phyloP scores from a whole-genome alignment of 805 yeast species.

The Candida montana region DNA sequence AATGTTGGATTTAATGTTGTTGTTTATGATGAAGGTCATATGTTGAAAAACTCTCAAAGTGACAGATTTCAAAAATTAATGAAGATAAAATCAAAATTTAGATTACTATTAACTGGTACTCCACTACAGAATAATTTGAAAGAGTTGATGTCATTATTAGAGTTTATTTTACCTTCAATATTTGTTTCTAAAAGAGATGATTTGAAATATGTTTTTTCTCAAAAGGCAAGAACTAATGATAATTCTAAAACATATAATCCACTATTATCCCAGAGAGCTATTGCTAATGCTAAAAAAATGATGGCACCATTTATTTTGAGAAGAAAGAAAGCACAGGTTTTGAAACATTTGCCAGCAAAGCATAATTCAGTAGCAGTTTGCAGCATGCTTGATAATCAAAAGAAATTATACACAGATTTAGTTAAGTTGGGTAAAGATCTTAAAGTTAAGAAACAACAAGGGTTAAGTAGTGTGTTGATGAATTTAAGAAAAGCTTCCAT shows the following conservation, averaged over 20 bases:
- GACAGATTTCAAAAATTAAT: constrained; percentile 86
- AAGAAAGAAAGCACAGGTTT: constrained; percentile 86
- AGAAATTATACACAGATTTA: constrained; percentile 54
- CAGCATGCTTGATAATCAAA: constrained; percentile 51
- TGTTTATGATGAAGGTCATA: constrained; percentile 96
- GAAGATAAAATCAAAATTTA: constrained; percentile 77
- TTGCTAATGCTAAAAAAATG: constrained; percentile 91
- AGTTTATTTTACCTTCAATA: constrained; percentile 82
- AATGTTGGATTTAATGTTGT: constrained; percentile 76
- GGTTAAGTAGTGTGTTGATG: constrained; percentile 69
- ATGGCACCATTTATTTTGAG: constrained; percentile 96
- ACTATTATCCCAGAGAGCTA: constrained; percentile 83
- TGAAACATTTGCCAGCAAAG: constrained; percentile 83
- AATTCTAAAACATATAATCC: constrained; percentile 58
- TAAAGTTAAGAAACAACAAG: constrained; percentile 27
- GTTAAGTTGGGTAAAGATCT: constrained; percentile 36
- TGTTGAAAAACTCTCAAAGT: constrained; percentile 83
- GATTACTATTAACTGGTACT: constrained; percentile 90
- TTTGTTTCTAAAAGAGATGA: constrained; percentile 82
- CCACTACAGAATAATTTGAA: constrained; percentile 91
- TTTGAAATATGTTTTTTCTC: constrained; percentile 76
- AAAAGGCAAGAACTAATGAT: constrained; percentile 68
- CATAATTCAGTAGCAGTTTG: constrained; percentile 60
- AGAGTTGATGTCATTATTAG: constrained; percentile 84
- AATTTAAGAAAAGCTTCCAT: constrained; percentile 84